Base-by-base conservation (phyloP, 129 eudicot species). In the Deinandra increscens region DNA sequence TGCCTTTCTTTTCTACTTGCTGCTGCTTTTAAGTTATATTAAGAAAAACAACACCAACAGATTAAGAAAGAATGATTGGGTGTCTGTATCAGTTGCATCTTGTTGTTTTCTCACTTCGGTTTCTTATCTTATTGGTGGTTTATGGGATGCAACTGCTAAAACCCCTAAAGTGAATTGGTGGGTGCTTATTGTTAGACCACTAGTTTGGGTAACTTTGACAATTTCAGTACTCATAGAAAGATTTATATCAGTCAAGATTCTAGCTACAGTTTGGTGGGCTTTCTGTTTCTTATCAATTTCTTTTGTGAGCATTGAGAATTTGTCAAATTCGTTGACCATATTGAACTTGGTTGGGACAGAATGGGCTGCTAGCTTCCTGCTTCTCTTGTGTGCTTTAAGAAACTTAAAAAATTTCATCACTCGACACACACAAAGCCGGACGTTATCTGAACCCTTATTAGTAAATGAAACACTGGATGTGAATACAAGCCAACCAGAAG, bases 321-420 rank as follows among this genome's bases (percentile, higher is more conserved):
- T 82, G 49, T 64, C 66, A 3, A 58, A 12, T 26, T 58, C 64
- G 7, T 13, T 58, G 18, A 58, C 64, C 29, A 23, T 80, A 6
- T 48, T 11, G 4, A 17, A 68, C 44, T 73, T 84, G 26, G 84
- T 74, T 70, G 48, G 58, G 29, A 20, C 79, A 13, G 69, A 83
- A 44, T 84, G 95, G 95, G 37, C 75, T 23, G 76, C 45, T 17
- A 84, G 72, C 74, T 82, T 81, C 55, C 68, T 87, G 78, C 89
- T 87, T 36, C 50, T 84, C n/a, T 55, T 26, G 31, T 77, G 76
- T 55, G 82, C 77, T 26, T 46, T 74, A 39, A 74, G 76, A 71
- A 77, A 43, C 67, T 9, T 79, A 11, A 66, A 65, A 54, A 54
- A n/a, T 41, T 23, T 62, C 9, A 12, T 80, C 38, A 77, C 43